Conservation (phyloP, 768 basidiomycete species). For the Suillus discolor region DNA sequence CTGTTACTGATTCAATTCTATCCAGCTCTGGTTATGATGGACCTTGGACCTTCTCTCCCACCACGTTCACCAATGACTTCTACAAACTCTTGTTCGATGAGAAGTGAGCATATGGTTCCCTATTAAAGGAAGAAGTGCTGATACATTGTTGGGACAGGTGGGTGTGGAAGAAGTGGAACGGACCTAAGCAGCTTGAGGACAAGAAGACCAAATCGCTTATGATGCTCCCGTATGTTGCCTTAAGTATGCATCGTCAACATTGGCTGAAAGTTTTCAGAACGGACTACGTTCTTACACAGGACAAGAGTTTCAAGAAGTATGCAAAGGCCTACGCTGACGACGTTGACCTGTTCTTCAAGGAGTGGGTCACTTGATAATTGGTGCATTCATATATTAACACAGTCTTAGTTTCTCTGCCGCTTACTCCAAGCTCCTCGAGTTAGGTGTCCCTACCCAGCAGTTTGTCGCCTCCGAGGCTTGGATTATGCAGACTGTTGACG, state of each 20-base stretch:
- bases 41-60: conserved; percentile 96
- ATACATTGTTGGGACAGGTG: conserved; percentile 42
- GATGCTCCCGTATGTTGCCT: conserved; percentile 85
- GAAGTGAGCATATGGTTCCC: conserved; percentile 47
- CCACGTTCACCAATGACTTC: conserved; percentile 84
- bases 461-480: conserved; percentile 75
- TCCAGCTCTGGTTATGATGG: conserved; percentile 78
- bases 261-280: conserved; percentile 45
- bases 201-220: conserved; percentile 87
- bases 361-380: conserved; percentile 54
- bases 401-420: conserved; percentile 77
- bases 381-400: no score
- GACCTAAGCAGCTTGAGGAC: conserved; percentile 93
- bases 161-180: conserved; percentile 96
- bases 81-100: conserved; percentile 86
- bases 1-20: neutral
- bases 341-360: conserved; percentile 89
- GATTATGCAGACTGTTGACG: conserved; percentile 47
- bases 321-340: conserved; percentile 87
- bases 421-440: conserved; percentile 82
- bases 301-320: conserved; percentile 91
- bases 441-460: conserved; percentile 87
- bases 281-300: conserved; percentile 86
- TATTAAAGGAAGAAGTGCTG: neutral
- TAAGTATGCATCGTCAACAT: neutral